These are phyloP conservation scores for Pseudogymnoascus sp. DNA, from an alignment of 2,329 filamentous ascomycete species.

Conservation along the genomic window DNA sequence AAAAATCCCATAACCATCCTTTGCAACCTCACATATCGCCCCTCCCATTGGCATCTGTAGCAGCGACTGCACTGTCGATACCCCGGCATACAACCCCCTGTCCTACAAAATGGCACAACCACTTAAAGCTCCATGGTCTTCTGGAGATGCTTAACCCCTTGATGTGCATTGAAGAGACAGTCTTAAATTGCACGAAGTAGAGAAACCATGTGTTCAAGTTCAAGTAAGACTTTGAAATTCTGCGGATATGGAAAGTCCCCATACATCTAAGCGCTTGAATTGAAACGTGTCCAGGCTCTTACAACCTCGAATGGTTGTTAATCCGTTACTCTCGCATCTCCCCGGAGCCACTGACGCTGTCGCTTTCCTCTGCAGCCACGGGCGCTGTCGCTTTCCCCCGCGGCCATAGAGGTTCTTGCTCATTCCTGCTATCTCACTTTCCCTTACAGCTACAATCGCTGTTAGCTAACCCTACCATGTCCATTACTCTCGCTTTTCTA, in stretches of 20 bases:
- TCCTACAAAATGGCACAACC: no score
- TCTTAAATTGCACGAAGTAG: not conserved
- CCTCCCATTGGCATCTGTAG: not conserved
- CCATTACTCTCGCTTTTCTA: no score
- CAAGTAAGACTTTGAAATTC: not conserved
- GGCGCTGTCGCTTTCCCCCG: no score
- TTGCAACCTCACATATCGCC: not conserved
- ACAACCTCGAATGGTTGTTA: not conserved
- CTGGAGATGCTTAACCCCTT: not conserved
- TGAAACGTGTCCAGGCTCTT: not conserved
- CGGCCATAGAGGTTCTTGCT: no score
- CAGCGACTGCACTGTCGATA: no score
- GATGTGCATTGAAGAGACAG: not conserved
- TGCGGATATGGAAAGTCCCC: not conserved
- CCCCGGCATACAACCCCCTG: no score
- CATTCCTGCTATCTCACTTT: no score
- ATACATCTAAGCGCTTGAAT: not conserved
- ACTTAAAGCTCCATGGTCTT: not conserved
- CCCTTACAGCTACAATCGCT: not conserved
- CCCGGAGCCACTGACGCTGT: no score
- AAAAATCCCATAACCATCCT: not conserved
- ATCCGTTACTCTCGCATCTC: no score
- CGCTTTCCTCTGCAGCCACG: no score
- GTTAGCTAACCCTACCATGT: no score
- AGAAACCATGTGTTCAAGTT: not conserved